Evolutionary conservation across 2,329 filamentous ascomycete genomes (phyloP).

Genomic region (Didymellaceae sp.): DNA sequence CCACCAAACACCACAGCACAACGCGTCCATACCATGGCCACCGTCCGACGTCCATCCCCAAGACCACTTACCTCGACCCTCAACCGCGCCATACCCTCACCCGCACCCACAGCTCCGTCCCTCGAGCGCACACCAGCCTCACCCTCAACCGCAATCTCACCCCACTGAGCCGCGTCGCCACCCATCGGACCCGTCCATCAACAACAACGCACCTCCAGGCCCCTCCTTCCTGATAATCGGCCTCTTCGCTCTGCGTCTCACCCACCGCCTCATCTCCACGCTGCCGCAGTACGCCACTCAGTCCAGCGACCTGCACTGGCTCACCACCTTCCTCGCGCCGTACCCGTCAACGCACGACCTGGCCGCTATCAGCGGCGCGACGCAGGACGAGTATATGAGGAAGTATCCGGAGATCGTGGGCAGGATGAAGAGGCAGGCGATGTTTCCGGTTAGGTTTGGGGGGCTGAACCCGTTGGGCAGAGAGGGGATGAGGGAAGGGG

Average conservation of each 20-base stretch:
- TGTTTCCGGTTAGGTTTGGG: constrained; percentile 30
- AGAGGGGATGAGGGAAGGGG: not conserved
- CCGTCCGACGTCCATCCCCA: not conserved
- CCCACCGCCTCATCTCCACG: constrained; percentile 21
- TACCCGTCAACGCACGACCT: constrained; percentile 23
- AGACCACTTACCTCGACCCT: not conserved
- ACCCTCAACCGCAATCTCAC: not conserved
- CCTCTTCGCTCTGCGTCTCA: constrained; percentile 34
- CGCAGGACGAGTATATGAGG: constrained; percentile 21
- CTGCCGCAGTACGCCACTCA: constrained; percentile 25
- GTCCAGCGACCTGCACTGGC: constrained; percentile 26
- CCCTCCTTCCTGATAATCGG: constrained; percentile 29
- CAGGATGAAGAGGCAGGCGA: constrained; percentile 32
- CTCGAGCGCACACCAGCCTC: constrained; percentile 4
- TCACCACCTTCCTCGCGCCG: constrained; percentile 25
- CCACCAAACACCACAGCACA: not conserved
- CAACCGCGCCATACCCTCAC: not conserved
- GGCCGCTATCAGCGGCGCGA: constrained; percentile 24
- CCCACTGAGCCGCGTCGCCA: no score
- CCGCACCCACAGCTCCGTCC: not conserved
- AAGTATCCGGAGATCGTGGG: constrained; percentile 26
- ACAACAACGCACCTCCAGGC: not conserved
- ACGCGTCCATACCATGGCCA: not conserved
- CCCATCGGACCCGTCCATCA: no score
- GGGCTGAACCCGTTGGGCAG: constrained; percentile 26